Conservation (phyloP, 768 basidiomycete species). For the Leccinum longicurvipes region DNA sequence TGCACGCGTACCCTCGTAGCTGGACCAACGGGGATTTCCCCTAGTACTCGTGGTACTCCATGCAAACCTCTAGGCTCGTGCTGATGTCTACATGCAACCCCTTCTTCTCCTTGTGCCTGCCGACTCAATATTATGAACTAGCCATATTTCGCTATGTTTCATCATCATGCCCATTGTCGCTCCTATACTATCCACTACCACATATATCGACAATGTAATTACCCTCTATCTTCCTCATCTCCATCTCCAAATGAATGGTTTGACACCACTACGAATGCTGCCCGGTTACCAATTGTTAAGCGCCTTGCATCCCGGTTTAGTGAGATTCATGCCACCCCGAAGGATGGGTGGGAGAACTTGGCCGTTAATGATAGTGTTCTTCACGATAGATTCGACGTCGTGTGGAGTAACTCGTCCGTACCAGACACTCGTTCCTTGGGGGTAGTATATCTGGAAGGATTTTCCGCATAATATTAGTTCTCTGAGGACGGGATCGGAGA, state of each 20-base stretch:
- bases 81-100: slow-evolving; percentile 4
- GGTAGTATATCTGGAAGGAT: slow-evolving; percentile 70
- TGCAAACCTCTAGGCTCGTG: slow-evolving; percentile 2
- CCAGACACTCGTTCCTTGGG: slow-evolving; percentile 83
- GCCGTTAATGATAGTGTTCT: slow-evolving; percentile 83
- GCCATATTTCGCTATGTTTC: slow-evolving; percentile 1
- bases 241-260: neutral
- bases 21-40: slow-evolving; percentile 21
- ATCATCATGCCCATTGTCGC: slow-evolving; percentile 3
- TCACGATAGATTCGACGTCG: slow-evolving; percentile 81
- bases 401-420: slow-evolving; percentile 92
- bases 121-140: slow-evolving; percentile 3
- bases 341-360: slow-evolving; percentile 81
- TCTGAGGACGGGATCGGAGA: neutral
- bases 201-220: slow-evolving; percentile 27
- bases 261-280: neutral
- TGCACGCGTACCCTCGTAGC: slow-evolving; percentile 2
- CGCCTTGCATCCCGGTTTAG: slow-evolving; percentile 60
- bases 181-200: slow-evolving; percentile 26
- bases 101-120: slow-evolving; percentile 7
- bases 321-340: slow-evolving; percentile 81
- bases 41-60: slow-evolving; percentile 5
- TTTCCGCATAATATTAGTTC: neutral
- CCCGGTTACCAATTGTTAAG: slow-evolving; percentile 68
- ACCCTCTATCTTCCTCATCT: slow-evolving; percentile 4